Base-by-base conservation (phyloP, 1,284 basidiomycete genomes). In the Cutaneotrichosporon arboriforme region DNA sequence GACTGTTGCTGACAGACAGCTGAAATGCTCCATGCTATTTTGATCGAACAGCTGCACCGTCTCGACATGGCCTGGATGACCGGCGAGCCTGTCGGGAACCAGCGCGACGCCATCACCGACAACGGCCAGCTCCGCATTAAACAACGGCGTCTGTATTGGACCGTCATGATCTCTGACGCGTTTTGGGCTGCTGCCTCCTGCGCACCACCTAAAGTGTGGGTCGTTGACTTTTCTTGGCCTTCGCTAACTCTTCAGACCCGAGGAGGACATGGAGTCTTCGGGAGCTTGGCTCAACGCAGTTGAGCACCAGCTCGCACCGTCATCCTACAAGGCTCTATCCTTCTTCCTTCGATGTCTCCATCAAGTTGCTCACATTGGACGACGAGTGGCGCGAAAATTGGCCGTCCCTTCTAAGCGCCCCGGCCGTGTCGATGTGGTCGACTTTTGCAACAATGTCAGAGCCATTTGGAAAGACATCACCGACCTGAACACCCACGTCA, bases 41-140 rank as follows among this genome's bases (percentile, higher is more conserved):
- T 67, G 13, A 45, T 65, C n/a, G 61, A 69, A 35, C 67, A 69
- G 44, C 63, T 70, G 59, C 48, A 48, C 12, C n/a, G 61, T 3
- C 59, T 69, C 8, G 54, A 63, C 3, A 44, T 67, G 23, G 57
- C 59, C 47, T 69, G 69, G 67, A 55, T 58, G 35, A 13, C 31
- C 8, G 49, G 26, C 26, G 26, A 31, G 26, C 10, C 26, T 5
- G 26, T 31, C 26, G 26, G 26, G 10, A 31, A 31, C 26, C 5
- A 31, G 26, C 26, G 26, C 5, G 26, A 31, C 26, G 26, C 26
- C 26, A 31, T 31, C 26, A 21, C 33, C 10, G 13, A 31, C 10
- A 18, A 33, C 8, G 43, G 31, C 7, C 43, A 35, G 33, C 43
- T 31, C 10, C 26, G 18, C 8, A 31, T 35, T 18, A 44, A 36